phyloP scores from a whole-genome alignment of 805 yeast species.

The Wickerhamomyces chambardii region DNA sequence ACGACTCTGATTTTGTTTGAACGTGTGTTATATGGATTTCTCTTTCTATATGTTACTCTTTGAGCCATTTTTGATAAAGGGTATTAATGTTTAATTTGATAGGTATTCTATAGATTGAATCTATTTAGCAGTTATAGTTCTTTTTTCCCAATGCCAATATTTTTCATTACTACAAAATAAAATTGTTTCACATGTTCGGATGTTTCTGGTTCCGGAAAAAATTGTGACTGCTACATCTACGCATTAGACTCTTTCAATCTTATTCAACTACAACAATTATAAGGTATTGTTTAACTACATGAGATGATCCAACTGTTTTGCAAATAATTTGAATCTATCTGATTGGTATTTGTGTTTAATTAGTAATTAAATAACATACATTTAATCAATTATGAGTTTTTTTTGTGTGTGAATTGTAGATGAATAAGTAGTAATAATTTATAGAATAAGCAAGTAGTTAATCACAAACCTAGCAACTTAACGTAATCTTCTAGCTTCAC shows the following conservation, averaged over 20 bases:
- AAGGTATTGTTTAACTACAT: no score
- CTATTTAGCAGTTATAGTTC: no score
- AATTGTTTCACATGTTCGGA: neutral
- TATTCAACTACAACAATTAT: no score
- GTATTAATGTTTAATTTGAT: slow-evolving; percentile 28
- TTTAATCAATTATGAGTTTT: neutral
- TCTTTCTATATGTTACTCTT: slow-evolving; percentile 98
- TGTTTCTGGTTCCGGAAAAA: neutral
- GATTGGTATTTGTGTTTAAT: no score
- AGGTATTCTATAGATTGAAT: no score
- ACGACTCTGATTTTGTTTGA: slow-evolving; percentile 97
- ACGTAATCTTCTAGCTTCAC: slow-evolving; percentile 97
- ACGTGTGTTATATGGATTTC: slow-evolving; percentile 97
- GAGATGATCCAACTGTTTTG: no score
- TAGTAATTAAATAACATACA: neutral
- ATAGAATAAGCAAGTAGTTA: no score
- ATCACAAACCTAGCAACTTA: slow-evolving; percentile 25
- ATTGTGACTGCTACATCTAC: neutral
- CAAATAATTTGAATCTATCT: no score
- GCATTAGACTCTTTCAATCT: neutral
- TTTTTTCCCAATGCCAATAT: no score
- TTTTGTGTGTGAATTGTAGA: no score
- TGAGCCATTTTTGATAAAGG: slow-evolving; percentile 80
- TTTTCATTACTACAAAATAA: neutral
- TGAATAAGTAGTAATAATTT: no score